Percentiles rank a stretch among this genome's conserved stretches.
These are phyloP conservation scores for Plectosphaerella sp. DNA, from an alignment of 2,329 filamentous ascomycete genomes.

Conservation along the genomic window DNA sequence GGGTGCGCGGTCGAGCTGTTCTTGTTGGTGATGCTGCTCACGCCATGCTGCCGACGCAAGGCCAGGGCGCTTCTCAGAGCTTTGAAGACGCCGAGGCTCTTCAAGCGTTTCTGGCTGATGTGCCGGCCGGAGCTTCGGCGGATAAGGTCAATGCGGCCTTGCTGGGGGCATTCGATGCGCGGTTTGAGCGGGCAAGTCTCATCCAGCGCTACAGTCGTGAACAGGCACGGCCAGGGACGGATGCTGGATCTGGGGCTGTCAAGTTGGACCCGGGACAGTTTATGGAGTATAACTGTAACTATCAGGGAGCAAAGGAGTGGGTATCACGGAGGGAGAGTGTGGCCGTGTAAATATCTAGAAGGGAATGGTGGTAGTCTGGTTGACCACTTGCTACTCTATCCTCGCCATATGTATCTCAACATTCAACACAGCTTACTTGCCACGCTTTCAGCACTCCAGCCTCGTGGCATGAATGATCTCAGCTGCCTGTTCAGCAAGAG, in stretches of 20 bases:
- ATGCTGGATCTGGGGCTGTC: slow-evolving; percentile 20
- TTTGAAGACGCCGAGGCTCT: slow-evolving; percentile 36
- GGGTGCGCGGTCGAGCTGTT: slow-evolving; percentile 17
- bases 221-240: slow-evolving; percentile 31
- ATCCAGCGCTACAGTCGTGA: slow-evolving; percentile 39
- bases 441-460: too few relatives aligned
- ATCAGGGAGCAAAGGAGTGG: slow-evolving; percentile 29
- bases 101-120: slow-evolving; percentile 20
- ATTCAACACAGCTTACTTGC: too few relatives aligned
- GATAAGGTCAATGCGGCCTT: slow-evolving; percentile 17
- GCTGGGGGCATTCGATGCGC: slow-evolving; percentile 17
- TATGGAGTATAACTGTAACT: slow-evolving; percentile 35
- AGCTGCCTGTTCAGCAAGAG: slow-evolving; percentile 22
- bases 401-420: neutral
- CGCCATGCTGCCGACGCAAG: slow-evolving; percentile 31
- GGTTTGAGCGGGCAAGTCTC: slow-evolving; percentile 30
- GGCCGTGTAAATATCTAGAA: neutral
- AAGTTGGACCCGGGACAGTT: slow-evolving; percentile 33
- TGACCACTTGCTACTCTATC: neutral
- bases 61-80: slow-evolving; percentile 34
- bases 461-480: neutral
- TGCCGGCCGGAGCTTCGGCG: slow-evolving; percentile 7
- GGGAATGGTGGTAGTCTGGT: neutral
- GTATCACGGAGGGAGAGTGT: neutral
- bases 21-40: slow-evolving; percentile 17